Conservation (phyloP, 2,329 filamentous ascomycete species). For the Fonsecaea monophora region DNA sequence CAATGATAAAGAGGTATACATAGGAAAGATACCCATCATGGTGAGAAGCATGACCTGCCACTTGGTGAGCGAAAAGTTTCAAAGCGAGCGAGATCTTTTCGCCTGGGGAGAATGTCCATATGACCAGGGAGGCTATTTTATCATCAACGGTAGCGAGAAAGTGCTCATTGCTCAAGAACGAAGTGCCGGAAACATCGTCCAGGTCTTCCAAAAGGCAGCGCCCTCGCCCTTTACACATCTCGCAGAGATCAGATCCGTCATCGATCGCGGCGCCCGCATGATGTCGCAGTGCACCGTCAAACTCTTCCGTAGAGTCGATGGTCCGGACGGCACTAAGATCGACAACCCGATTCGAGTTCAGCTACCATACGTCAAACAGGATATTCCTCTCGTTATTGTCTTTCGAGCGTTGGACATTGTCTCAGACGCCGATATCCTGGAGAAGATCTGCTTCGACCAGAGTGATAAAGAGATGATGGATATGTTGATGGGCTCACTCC, state of each 20-base stretch:
- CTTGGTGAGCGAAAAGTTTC: constrained; percentile 52
- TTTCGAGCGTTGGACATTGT: constrained; percentile 96
- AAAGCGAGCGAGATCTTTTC: constrained; percentile 81
- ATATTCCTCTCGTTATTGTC: constrained; percentile 92
- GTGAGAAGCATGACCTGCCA: constrained; percentile 96
- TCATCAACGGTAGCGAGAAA: constrained; percentile 99
- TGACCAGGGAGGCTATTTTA: constrained; percentile 97
- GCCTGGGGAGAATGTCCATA: constrained; percentile 96
- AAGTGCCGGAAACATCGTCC: constrained; percentile 96
- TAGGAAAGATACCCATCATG: constrained; percentile 97
- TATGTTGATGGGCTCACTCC: constrained; percentile 95
- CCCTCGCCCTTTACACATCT: constrained; percentile 92
- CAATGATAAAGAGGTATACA: constrained; percentile 76
- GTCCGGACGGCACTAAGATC: constrained; percentile 55
- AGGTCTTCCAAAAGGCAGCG: constrained; percentile 96
- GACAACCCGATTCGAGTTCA: constrained; percentile 73
- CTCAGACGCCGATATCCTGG: constrained; percentile 96
- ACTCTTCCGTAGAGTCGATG: constrained; percentile 83
- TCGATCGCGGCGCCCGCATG: constrained; percentile 93
- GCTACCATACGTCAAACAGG: constrained; percentile 89
- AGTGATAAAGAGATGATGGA: constrained; percentile 97
- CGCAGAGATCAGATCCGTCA: constrained; percentile 92
- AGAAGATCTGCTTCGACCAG: constrained; percentile 95
- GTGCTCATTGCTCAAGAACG: constrained; percentile 97
- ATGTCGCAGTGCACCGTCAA: constrained; percentile 94